Percentiles rank a stretch among this genome's conserved stretches.
Conservation (phyloP, 1,284 basidiomycete species). For the Athelia psychrophila region DNA sequence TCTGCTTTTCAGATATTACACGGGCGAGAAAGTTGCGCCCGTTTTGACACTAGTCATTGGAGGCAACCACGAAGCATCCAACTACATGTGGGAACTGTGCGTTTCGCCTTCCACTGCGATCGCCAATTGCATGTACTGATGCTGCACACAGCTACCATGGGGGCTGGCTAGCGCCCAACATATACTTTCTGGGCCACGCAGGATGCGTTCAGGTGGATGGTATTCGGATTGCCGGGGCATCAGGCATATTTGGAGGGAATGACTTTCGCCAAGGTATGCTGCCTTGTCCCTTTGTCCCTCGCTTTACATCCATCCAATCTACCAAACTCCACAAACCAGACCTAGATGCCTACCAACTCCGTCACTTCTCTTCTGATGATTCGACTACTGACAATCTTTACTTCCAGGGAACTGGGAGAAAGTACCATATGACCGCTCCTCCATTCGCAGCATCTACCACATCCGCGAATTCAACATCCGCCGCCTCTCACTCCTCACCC, state of each 20-base stretch:
- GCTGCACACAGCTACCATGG: conserved; percentile 75
- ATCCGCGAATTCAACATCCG: conserved; percentile 84
- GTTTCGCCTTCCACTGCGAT: conserved; percentile 26
- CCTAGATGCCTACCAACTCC: too few species aligned
- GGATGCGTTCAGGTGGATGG: conserved; percentile 89
- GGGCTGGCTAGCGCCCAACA: conserved; percentile 95
- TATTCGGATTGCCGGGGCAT: conserved; percentile 84
- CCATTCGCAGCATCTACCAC: conserved; percentile 89
- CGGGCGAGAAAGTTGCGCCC: conserved; percentile 78
- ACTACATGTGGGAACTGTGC: conserved; percentile 95
- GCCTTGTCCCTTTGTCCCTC: background rate
- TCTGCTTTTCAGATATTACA: conserved; percentile 69
- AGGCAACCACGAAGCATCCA: conserved; percentile 97
- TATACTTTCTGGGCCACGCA: conserved; percentile 94
- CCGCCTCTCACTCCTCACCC: conserved; percentile 66
- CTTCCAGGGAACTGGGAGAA: conserved; percentile 76
- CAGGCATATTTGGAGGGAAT: conserved; percentile 87
- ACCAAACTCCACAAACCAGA: too few species aligned
- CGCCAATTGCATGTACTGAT: background rate
- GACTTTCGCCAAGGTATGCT: conserved; percentile 76
- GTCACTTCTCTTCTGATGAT: too few species aligned
- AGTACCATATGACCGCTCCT: conserved; percentile 65
- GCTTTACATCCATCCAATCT: background rate
- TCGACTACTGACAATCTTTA: too few species aligned
- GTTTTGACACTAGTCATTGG: conserved; percentile 94